phyloP scores from a whole-genome alignment of 2,329 filamentous ascomycete genomes.

The Aspergillaceae sp. region DNA sequence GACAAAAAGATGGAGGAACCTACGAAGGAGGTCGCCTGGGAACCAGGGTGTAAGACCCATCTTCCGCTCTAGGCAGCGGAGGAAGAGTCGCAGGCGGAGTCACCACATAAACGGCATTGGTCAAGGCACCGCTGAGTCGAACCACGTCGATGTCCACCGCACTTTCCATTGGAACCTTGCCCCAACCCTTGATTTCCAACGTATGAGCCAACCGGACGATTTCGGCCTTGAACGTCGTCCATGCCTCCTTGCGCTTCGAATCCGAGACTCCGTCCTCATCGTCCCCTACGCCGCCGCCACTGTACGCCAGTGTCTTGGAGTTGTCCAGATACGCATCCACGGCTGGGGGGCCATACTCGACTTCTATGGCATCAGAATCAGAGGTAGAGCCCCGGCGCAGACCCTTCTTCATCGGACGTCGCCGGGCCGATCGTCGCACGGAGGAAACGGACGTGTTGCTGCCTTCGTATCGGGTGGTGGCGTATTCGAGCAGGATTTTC shows the following conservation, averaged over 20 bases:
- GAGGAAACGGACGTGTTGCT: conserved; percentile 9
- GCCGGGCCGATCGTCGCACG: conserved; percentile 10
- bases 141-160: conserved; percentile 38
- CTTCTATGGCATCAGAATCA: conserved; percentile 76
- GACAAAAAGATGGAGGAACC: conserved; percentile 19
- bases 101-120: conserved; percentile 94
- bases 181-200: conserved; percentile 82
- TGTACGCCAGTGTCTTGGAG: conserved; percentile 74
- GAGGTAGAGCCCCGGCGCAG: conserved; percentile 52
- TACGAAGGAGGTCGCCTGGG: conserved; percentile 46
- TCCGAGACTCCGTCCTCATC: conserved; percentile 37
- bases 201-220: conserved; percentile 86
- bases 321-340: conserved; percentile 85
- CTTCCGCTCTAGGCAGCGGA: conserved; percentile 31
- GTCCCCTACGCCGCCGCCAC: conserved; percentile 42
- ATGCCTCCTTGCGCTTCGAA: conserved; percentile 55
- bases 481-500: conserved; percentile 50
- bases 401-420: conserved; percentile 29
- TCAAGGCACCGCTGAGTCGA: conserved; percentile 71
- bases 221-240: conserved; percentile 84
- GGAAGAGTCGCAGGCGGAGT: conserved; percentile 62
- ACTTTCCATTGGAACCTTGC: conserved; percentile 55
- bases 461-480: conserved; percentile 24
- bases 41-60: conserved; percentile 28
- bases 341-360: conserved; percentile 71